Conservation (phyloP, 352 stramenopile species). For the Halophytophthora batemanensis region DNA sequence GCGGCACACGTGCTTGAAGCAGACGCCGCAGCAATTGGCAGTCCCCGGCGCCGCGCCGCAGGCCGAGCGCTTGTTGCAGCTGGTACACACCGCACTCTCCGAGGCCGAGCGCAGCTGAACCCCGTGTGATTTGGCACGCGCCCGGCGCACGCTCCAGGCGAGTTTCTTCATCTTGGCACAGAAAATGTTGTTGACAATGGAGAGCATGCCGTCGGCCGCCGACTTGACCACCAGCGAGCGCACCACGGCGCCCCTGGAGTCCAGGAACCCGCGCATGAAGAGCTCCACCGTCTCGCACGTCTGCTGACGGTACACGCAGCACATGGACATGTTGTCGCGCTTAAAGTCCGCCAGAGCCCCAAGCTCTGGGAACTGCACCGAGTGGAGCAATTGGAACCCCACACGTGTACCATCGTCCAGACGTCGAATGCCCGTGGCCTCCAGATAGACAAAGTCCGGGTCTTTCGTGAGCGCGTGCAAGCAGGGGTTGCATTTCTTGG, state of each 20-base stretch:
- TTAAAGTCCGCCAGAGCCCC: slow-evolving; percentile 26
- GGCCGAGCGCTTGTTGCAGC: slow-evolving; percentile 1
- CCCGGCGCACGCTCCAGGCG: slow-evolving; percentile 33
- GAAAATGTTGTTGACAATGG: slow-evolving; percentile 30
- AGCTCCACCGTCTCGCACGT: slow-evolving; percentile 38
- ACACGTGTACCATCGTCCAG: slow-evolving; percentile 44
- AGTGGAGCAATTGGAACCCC: slow-evolving; percentile 54
- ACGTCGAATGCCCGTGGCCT: slow-evolving; percentile 38
- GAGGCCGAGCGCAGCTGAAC: too few species aligned
- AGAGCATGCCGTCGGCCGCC: slow-evolving; percentile 28
- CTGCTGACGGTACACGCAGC: slow-evolving; percentile 44
- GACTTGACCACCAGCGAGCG: slow-evolving; percentile 33
- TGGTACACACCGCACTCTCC: slow-evolving; percentile 9
- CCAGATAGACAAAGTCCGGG: slow-evolving; percentile 40
- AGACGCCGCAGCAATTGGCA: slow-evolving; percentile 13
- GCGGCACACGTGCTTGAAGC: slow-evolving; percentile 17
- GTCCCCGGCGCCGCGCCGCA: neutral
- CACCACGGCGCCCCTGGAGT: slow-evolving; percentile 30
- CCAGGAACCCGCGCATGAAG: slow-evolving; percentile 40
- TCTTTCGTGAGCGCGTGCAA: neutral
- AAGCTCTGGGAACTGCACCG: slow-evolving; percentile 42
- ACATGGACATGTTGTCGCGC: slow-evolving; percentile 52
- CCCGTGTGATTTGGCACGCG: neutral
- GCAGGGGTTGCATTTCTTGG: neutral
- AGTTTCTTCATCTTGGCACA: slow-evolving; percentile 66